Evolutionary conservation across 139 green algal species (phyloP).

Genomic region (Deuterostichococcus epilithicus): DNA sequence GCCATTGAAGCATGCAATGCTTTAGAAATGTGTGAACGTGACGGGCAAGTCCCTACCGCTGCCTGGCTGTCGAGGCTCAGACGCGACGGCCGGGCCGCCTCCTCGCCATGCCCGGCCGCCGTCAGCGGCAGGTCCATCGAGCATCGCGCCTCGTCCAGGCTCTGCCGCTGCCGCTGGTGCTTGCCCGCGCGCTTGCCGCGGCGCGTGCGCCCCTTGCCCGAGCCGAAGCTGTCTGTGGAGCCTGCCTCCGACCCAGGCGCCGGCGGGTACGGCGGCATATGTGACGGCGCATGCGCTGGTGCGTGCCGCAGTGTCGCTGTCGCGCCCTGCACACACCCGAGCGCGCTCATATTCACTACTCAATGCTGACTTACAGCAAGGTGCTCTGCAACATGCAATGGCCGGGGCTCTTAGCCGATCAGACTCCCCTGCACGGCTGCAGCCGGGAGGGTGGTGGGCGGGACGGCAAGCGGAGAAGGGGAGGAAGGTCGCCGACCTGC

Average conservation of each 20-base stretch:
- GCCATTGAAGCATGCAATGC: too few relatives aligned
- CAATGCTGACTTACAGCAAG: too few relatives aligned
- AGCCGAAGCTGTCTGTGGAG: neutral
- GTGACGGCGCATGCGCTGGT: too few relatives aligned
- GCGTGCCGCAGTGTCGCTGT: neutral
- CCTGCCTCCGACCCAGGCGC: slow-evolving; percentile 1
- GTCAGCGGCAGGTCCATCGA: slow-evolving; percentile 3
- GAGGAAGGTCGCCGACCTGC: neutral
- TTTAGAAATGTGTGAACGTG: too few relatives aligned
- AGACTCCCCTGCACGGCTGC: too few relatives aligned
- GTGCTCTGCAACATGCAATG: too few relatives aligned
- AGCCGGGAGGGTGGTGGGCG: too few relatives aligned
- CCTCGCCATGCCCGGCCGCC: too few relatives aligned
- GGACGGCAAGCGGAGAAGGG: neutral
- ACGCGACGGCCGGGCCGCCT: too few relatives aligned
- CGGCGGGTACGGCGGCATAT: neutral
- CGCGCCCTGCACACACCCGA: too few relatives aligned
- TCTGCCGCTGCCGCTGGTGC: slow-evolving; percentile 13
- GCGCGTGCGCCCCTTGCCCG: slow-evolving; percentile 8
- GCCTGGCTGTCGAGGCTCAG: neutral
- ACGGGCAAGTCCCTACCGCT: neutral
- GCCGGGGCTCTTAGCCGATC: too few relatives aligned
- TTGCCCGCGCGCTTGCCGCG: slow-evolving; percentile 21
- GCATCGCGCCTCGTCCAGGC: neutral
- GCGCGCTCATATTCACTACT: too few relatives aligned